These are phyloP conservation scores for Zygotorulaspora mrakii DNA, from an alignment of 1,139 yeast species.

Conservation along the genomic window DNA sequence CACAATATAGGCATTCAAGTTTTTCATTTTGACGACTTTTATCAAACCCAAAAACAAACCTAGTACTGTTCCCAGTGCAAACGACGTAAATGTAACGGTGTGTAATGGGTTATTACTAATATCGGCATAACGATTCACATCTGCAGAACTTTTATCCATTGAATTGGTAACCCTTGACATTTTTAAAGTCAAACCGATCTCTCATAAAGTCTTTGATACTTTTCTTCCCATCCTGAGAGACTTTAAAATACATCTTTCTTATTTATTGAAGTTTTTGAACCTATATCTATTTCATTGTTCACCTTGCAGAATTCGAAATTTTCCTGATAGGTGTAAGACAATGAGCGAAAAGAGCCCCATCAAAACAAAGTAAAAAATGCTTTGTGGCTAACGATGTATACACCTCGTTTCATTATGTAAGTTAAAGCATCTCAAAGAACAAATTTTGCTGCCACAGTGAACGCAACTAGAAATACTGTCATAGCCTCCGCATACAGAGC, in stretches of 20 bases:
- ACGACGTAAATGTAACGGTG: constrained; percentile 41
- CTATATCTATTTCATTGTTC: too few species aligned
- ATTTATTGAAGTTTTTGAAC: too few species aligned
- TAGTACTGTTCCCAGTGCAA: constrained; percentile 40
- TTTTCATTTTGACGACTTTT: constrained; percentile 36
- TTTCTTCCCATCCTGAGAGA: too few species aligned
- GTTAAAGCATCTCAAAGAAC: constrained; percentile 34
- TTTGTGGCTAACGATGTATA: constrained; percentile 16
- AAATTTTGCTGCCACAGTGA: constrained; percentile 33
- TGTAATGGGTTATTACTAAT: constrained; percentile 36
- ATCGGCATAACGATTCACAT: constrained; percentile 6
- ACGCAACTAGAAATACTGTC: constrained; percentile 36
- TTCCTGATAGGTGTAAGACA: neutral
- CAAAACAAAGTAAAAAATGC: too few species aligned
- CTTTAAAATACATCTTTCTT: too few species aligned
- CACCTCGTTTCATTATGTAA: constrained; percentile 37
- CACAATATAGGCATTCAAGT: constrained; percentile 48
- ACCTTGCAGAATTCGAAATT: too few species aligned
- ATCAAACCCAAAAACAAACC: constrained; percentile 39
- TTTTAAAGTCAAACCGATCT: neutral
- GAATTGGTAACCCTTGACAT: constrained; percentile 1
- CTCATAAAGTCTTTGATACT: neutral
- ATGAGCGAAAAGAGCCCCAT: too few species aligned
- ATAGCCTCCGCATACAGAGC: constrained; percentile 37
- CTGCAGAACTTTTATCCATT: neutral